Evolutionary conservation across 2,329 filamentous ascomycete species (phyloP).

Genomic region (Fusarium algeriense): DNA sequence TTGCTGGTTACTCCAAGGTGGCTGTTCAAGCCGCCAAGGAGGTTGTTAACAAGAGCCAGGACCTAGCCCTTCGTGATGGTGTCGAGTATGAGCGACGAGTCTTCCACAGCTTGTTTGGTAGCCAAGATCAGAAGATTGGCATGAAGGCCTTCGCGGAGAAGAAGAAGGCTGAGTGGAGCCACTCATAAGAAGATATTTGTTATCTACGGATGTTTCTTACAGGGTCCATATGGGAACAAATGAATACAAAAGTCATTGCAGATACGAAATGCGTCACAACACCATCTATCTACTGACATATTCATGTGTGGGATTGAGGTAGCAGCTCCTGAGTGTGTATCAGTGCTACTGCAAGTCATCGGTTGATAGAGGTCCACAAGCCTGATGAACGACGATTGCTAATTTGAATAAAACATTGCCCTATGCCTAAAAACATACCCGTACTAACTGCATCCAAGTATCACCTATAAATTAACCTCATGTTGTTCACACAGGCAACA

Average conservation of each 20-base stretch:
- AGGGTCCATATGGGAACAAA: not conserved
- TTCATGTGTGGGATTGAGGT: conserved; percentile 17
- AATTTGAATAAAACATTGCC: not conserved
- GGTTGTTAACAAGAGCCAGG: conserved; percentile 99
- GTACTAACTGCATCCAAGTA: not conserved
- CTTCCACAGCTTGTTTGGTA: conserved; percentile 94
- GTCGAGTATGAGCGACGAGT: conserved; percentile 94
- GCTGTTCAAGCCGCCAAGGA: conserved; percentile 93
- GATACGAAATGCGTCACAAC: not conserved
- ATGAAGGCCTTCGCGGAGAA: conserved; percentile 97
- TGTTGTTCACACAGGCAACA: not conserved
- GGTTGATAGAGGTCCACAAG: too few relatives aligned
- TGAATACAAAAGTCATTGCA: conserved; percentile 1
- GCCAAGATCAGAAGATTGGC: conserved; percentile 96
- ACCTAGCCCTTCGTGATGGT: conserved; percentile 86
- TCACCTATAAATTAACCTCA: not conserved
- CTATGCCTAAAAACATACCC: not conserved
- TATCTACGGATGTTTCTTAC: not conserved
- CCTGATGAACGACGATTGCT: not conserved
- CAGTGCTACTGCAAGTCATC: not conserved
- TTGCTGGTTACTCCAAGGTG: conserved; percentile 88
- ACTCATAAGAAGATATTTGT: conserved; percentile 67
- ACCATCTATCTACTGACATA: not conserved
- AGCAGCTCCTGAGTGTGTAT: not conserved
- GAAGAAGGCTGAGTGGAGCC: conserved; percentile 89